Conservation (phyloP, 257 asterid genomes). For the Plectranthus barbatus region DNA sequence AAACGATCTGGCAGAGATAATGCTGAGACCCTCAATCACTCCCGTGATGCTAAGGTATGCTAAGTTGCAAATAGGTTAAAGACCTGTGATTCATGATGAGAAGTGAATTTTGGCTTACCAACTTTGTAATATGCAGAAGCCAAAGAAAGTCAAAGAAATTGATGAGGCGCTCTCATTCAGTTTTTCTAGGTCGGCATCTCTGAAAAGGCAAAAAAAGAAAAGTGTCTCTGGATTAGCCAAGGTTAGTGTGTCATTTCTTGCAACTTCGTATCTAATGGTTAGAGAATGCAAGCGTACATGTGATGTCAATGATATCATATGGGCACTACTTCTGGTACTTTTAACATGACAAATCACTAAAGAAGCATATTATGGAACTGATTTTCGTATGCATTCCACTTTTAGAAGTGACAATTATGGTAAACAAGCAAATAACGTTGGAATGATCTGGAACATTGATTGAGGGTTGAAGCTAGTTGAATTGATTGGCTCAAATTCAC, state of each 20-base stretch:
- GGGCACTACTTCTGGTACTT: neutral
- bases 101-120: slow-evolving; percentile 8
- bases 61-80: slow-evolving; percentile 4
- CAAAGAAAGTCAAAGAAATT: slow-evolving; percentile 33
- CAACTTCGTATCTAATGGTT: neutral
- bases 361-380: slow-evolving; percentile 11
- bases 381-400: neutral
- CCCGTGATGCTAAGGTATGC: slow-evolving; percentile 54
- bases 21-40: slow-evolving; percentile 24
- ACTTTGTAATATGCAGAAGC: slow-evolving; percentile 42
- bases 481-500: no score
- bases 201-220: slow-evolving; percentile 51
- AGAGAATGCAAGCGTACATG: no score
- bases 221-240: slow-evolving; percentile 51
- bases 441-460: neutral
- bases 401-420: slow-evolving; percentile 9
- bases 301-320: neutral
- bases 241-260: slow-evolving; percentile 38
- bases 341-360: neutral
- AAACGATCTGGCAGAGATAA: slow-evolving; percentile 42
- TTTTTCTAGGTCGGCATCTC: slow-evolving; percentile 45
- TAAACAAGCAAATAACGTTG: neutral
- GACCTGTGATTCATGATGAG: slow-evolving; percentile 4
- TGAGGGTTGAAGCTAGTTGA: neutral
- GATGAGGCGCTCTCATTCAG: slow-evolving; percentile 26